Percentiles rank a stretch among this genome's conserved stretches.
phyloP scores from a whole-genome alignment of 805 yeast species.

The Sporopachydermia quercuum region DNA sequence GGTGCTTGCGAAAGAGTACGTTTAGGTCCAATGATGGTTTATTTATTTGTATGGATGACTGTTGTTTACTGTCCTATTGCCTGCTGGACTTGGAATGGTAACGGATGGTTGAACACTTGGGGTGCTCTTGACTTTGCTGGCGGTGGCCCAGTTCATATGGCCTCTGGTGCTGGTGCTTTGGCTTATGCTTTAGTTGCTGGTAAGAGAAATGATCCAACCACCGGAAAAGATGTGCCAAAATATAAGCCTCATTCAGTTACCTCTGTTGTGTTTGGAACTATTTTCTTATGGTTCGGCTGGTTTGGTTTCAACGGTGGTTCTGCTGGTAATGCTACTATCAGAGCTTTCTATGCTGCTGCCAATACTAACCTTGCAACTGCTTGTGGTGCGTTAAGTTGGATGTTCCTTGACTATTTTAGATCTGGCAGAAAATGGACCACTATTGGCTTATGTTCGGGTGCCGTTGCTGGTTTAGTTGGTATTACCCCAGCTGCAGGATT shows the following conservation, averaged over 20 bases:
- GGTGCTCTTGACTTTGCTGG: slow-evolving; percentile 96
- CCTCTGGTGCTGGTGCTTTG: slow-evolving; percentile 88
- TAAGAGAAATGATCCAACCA: slow-evolving; percentile 68
- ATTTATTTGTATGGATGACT: slow-evolving; percentile 86
- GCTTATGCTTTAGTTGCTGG: slow-evolving; percentile 89
- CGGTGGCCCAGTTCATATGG: slow-evolving; percentile 95
- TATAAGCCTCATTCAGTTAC: slow-evolving; percentile 92
- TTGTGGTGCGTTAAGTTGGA: slow-evolving; percentile 86
- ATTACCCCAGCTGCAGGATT: slow-evolving; percentile 95
- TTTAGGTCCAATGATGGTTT: slow-evolving; percentile 91
- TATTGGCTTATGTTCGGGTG: slow-evolving; percentile 85
- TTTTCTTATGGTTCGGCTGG: slow-evolving; percentile 98
- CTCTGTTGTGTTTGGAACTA: slow-evolving; percentile 81
- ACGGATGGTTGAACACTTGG: slow-evolving; percentile 74
- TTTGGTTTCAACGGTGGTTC: slow-evolving; percentile 98
- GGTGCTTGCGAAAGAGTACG: slow-evolving; percentile 98
- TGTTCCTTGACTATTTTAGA: slow-evolving; percentile 78
- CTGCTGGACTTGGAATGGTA: slow-evolving; percentile 93
- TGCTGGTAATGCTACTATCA: slow-evolving; percentile 81
- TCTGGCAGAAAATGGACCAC: slow-evolving; percentile 88
- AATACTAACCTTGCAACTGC: slow-evolving; percentile 94
- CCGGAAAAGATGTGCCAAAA: slow-evolving; percentile 59
- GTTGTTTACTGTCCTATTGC: slow-evolving; percentile 94
- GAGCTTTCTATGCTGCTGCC: slow-evolving; percentile 88
- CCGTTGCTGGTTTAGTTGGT: slow-evolving; percentile 87